Conservation (phyloP, 495 filamentous ascomycete genomes). For the Darksidea phi region DNA sequence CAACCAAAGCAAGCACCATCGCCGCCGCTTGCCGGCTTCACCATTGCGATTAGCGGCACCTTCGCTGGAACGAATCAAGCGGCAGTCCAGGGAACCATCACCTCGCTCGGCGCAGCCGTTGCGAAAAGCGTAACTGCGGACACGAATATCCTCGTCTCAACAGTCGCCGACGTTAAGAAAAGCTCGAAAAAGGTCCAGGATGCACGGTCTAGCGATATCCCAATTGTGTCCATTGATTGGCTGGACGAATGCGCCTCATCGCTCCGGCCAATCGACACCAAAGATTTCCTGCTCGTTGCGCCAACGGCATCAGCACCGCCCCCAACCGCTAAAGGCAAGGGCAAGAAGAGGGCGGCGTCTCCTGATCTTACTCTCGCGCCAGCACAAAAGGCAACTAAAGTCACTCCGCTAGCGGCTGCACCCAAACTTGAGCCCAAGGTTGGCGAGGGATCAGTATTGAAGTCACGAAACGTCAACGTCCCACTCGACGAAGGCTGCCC, state of each 20-base stretch:
- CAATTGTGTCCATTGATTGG: constrained; percentile 64
- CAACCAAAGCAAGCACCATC: not conserved
- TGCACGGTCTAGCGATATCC: constrained; percentile 43
- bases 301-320: constrained; percentile 21
- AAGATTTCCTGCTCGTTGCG: constrained; percentile 41
- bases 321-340: constrained; percentile 33
- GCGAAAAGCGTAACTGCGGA: constrained; percentile 47
- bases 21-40: constrained; percentile 7
- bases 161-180: constrained; percentile 54
- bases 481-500: constrained; percentile 54
- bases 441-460: constrained; percentile 49
- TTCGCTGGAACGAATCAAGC: constrained; percentile 57
- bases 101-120: constrained; percentile 52
- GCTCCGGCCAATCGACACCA: constrained; percentile 48
- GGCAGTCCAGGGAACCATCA: constrained; percentile 48
- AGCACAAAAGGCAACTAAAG: not conserved
- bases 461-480: constrained; percentile 45
- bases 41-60: constrained; percentile 60
- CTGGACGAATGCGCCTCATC: constrained; percentile 53
- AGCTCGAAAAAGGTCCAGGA: constrained; percentile 30
- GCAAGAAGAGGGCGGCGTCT: constrained; percentile 9
- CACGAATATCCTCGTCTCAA: constrained; percentile 63
- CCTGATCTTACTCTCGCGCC: not conserved
- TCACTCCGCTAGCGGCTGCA: constrained; percentile 27
- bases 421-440: constrained; percentile 32